phyloP scores from a whole-genome alignment of 2,329 filamentous ascomycete species.

The Septoria petroselini region DNA sequence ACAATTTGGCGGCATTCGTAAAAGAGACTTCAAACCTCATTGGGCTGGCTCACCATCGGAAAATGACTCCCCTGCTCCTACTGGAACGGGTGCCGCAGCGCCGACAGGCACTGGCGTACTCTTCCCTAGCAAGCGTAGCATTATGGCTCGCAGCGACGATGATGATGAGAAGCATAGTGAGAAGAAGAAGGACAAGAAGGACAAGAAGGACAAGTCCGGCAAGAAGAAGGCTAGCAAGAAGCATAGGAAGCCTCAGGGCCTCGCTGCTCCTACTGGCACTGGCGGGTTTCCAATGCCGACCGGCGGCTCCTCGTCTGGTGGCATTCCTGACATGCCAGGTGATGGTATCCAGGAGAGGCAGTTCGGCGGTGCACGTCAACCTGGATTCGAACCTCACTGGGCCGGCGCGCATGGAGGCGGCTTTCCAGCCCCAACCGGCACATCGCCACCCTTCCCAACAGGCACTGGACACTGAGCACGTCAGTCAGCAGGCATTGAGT shows the following conservation, averaged over 20 bases:
- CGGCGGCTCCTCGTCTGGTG: background rate
- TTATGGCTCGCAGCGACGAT: background rate
- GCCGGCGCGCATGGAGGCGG: background rate
- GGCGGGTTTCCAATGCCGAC: conserved; percentile 5
- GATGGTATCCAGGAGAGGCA: conserved; percentile 1
- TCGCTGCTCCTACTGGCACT: background rate
- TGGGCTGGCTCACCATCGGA: background rate
- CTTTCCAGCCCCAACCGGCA: conserved; percentile 9
- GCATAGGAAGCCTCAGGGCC: background rate
- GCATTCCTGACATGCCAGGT: background rate
- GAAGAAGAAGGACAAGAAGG: background rate
- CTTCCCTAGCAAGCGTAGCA: background rate
- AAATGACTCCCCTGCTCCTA: background rate
- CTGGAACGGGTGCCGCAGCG: background rate
- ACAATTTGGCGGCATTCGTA: conserved; percentile 7
- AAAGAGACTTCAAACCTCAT: conserved; percentile 5
- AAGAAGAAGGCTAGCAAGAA: background rate
- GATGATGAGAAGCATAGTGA: background rate
- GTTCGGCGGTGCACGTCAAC: conserved; percentile 11
- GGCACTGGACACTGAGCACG: background rate
- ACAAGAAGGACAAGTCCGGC: background rate
- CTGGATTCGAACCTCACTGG: conserved; percentile 13
- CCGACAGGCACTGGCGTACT: background rate
- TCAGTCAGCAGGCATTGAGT: no score
- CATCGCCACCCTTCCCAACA: background rate